Evolutionary conservation across 306 rosid genomes (phyloP), one percentile per base, ranked within the genome.

Genomic region (Vicia villosa): DNA sequence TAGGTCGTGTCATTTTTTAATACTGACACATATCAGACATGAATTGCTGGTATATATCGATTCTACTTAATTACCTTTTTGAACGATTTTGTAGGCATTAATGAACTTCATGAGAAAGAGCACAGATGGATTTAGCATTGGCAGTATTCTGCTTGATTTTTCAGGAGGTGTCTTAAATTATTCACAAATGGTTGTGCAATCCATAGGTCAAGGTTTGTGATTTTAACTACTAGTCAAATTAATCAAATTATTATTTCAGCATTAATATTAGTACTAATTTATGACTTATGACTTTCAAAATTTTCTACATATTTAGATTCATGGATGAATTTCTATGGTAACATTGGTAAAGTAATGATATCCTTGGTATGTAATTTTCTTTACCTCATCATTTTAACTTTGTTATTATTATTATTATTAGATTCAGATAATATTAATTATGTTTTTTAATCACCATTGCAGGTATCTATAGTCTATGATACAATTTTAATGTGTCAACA

Each of bases 51-150:
- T n/a, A n/a, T n/a, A n/a, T n/a, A n/a, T n/a, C n/a, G n/a, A n/a
- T n/a, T n/a, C n/a, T n/a, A n/a, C n/a, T 16, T 64, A 28, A 65
- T 54, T 64, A 28, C n/a, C 8, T 8, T 5, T 11, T 7, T 24
- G 20, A 4, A 9, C 30, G 52, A 66, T 20, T 22, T 26, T 66
- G 13, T 56, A 92, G 98, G 88, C 86, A 13, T 21, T 83, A 81
- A 81, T 92, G 92, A 92, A 92, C 86, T 92, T 84, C 74, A 10
- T n/a, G n/a, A n/a, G n/a, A n/a, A n/a, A n/a, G n/a, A n/a, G n/a
- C n/a, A n/a, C n/a, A n/a, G n/a, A n/a, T 57, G 96, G 96, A 72
- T 89, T 89, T 80, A 92, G 96, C 83, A 82, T 92, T 54, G 92
- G 87, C 12, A 72, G 67, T 59, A 26, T 89, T 45, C 78, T 92